These are phyloP conservation scores for Chrysanthemum makinoi DNA, from an alignment of 129 eudicot genomes.

Conservation along the genomic window DNA sequence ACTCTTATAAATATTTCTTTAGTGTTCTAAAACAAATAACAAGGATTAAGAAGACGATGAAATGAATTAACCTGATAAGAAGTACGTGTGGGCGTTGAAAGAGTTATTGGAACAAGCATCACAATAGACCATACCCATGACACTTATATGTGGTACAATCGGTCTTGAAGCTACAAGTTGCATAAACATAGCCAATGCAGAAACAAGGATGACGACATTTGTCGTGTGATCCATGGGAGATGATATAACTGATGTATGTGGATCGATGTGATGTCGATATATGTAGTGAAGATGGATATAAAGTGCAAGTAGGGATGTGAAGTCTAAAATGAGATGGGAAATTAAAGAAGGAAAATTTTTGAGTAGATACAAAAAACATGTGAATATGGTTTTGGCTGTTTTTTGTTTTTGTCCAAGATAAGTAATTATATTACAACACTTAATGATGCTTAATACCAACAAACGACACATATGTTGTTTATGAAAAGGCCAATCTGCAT, in stretches of 20 bases:
- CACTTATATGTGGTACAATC: slow-evolving; percentile 50
- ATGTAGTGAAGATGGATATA: slow-evolving; percentile 17
- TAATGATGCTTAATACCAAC: slow-evolving; percentile 24
- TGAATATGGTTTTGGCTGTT: slow-evolving; percentile 34
- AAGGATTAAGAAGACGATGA: neutral
- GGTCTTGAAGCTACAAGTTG: slow-evolving; percentile 44
- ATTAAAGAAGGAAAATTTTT: neutral
- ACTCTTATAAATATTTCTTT: neutral
- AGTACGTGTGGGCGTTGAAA: slow-evolving; percentile 71
- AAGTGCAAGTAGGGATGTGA: slow-evolving; percentile 17
- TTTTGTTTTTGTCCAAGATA: neutral
- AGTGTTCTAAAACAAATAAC: neutral
- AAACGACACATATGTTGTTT: slow-evolving; percentile 11
- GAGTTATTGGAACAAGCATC: slow-evolving; percentile 72
- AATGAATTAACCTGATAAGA: slow-evolving; percentile 57
- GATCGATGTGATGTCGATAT: neutral
- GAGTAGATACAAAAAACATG: slow-evolving; percentile 30
- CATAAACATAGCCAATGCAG: slow-evolving; percentile 19
- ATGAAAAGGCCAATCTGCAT: slow-evolving; percentile 17
- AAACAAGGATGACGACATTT: slow-evolving; percentile 8
- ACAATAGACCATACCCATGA: slow-evolving; percentile 86
- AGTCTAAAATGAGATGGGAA: slow-evolving; percentile 15
- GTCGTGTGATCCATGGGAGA: slow-evolving; percentile 21
- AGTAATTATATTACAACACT: neutral
- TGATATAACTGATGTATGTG: neutral